Evolutionary conservation across 495 filamentous ascomycete species (phyloP), one percentile per base, ranked within the genome.

Genomic region (Penicillium canescens): DNA sequence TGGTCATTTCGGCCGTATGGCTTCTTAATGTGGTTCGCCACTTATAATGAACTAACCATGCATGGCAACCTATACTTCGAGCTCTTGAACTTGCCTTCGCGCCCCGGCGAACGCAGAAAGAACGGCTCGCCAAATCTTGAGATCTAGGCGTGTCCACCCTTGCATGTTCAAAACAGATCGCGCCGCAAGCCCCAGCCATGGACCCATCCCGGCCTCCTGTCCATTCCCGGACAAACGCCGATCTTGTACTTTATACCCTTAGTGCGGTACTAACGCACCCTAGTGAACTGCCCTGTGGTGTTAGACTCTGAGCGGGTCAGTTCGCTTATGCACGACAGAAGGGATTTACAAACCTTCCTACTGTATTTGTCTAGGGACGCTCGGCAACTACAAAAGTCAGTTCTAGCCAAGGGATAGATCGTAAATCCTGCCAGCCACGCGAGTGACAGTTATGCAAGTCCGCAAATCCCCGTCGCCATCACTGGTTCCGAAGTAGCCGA

Each of bases 381-480:
- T 18, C 24, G 21, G 54, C 24, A 40, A 16, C 14, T 44, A 42
- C 40, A 28, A 33, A n/a, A 23, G 1, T 6, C 28, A 13, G 37
- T 16, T n/a, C 13, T 4, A 44, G 28, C 37, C 43, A 44, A 52
- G 38, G 55, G 23, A 52, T 38, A 14, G 38, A 56, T 52, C 39
- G 31, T 40, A 34, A 43, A 34, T 41, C 33, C 34, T 18, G 7
- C 34, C 37, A 16, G 31, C 24, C 35, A 35, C 46, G 16, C n/a
- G 14, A 31, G 28, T 31, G 28, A 31, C 28, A 31, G 28, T 5
- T 5, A 7, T 31, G 28, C 28, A 31, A 31, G 9, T 31, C 28
- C 5, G 7, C 28, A 9, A 31, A 31, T 31, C 28, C 28, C 18
- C n/a, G 35, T 38, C 36, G 21, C 28, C 34, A 16, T 18, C 28